Percentiles rank a stretch among this genome's conserved stretches.
Evolutionary conservation across 805 yeast genomes (phyloP).

Genomic region (Komagataella phaffii): DNA sequence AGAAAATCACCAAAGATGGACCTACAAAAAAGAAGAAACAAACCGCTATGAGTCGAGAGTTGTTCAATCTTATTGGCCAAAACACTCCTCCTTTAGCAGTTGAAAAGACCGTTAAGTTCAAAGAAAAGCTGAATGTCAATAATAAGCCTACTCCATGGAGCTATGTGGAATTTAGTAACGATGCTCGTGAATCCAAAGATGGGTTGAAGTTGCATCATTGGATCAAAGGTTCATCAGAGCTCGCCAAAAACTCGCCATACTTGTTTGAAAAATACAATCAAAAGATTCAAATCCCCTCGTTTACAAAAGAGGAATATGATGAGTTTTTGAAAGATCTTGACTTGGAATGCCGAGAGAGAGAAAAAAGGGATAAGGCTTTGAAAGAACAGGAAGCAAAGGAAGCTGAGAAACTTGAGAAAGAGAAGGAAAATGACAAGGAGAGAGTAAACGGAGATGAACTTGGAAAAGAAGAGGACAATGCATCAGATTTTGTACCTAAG

Average conservation of each 20-base stretch:
- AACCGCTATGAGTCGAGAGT: slow-evolving; percentile 76
- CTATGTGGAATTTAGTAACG: slow-evolving; percentile 44
- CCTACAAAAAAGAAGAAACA: slow-evolving; percentile 20
- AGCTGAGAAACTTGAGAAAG: not conserved
- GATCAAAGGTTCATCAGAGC: slow-evolving; percentile 62
- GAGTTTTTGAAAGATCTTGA: slow-evolving; percentile 28
- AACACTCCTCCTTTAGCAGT: slow-evolving; percentile 77
- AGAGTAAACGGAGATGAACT: not conserved
- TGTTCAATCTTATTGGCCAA: slow-evolving; percentile 80
- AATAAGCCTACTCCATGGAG: slow-evolving; percentile 79
- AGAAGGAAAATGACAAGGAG: not conserved
- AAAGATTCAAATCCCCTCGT: slow-evolving; percentile 52
- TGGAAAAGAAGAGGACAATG: not conserved
- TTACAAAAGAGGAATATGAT: slow-evolving; percentile 49
- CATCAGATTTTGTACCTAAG: not conserved
- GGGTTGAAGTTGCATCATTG: slow-evolving; percentile 60
- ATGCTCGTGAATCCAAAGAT: slow-evolving; percentile 27
- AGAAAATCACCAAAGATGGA: slow-evolving; percentile 24
- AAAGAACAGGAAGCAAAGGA: not conserved
- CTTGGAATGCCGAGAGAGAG: slow-evolving; percentile 10
- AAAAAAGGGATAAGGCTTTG: slow-evolving; percentile 5
- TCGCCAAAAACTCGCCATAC: slow-evolving; percentile 32
- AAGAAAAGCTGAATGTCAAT: slow-evolving; percentile 46
- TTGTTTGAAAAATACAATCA: slow-evolving; percentile 67
- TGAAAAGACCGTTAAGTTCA: slow-evolving; percentile 38